Base-by-base conservation (phyloP, 2,329 filamentous ascomycete genomes). In the Clonostachys byssicola region DNA sequence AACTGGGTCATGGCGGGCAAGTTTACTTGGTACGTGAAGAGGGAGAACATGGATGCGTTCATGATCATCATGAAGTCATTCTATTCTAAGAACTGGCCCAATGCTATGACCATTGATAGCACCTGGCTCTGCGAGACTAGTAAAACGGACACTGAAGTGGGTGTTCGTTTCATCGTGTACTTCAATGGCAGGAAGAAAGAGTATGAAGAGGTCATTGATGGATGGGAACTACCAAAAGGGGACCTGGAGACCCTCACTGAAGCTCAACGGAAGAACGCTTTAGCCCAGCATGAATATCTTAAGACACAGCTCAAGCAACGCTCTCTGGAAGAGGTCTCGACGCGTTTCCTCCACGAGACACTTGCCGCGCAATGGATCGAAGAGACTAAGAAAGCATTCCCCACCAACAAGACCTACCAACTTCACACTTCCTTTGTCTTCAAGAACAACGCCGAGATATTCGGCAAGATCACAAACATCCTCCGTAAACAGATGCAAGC, bases 321-420 rank as follows among this genome's bases (percentile, higher is more conserved):
- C 45, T 45, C 7, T n/a, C 36, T 39, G 6, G 14, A n/a, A 39
- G 36, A 39, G 10, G 36, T 39, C 36, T 61, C 58, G 13, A 56
- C 53, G 13, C 54, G 55, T 3, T 61, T 63, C 42, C 48, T 61
- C 14, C 49, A 63, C 41, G 60, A 63, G 46, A 59, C 61, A 3
- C 54, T 63, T 5, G 57, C 52, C 6, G 42, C 40, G 12, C 57
- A 61, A 39, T 63, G 60, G 59, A 49, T 45, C 1, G 61, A 63
- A 18, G 61, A 64, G 45, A 58, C 44, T 3, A 41, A 34, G 13
- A 47, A 44, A 30, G 40, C 44, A 14, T 50, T 45, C 30, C 57
- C 60, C 0, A 23, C 40, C 3, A 60, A 56, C 16, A 51, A 47
- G 14, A 45, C 47, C 1, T 63, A 56, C 47, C 46, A 47, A 7